Percentiles rank a stretch among this genome's conserved stretches.
These are phyloP conservation scores for Paraphoma chrysanthemicola DNA, from an alignment of 2,329 filamentous ascomycete species.

Conservation along the genomic window DNA sequence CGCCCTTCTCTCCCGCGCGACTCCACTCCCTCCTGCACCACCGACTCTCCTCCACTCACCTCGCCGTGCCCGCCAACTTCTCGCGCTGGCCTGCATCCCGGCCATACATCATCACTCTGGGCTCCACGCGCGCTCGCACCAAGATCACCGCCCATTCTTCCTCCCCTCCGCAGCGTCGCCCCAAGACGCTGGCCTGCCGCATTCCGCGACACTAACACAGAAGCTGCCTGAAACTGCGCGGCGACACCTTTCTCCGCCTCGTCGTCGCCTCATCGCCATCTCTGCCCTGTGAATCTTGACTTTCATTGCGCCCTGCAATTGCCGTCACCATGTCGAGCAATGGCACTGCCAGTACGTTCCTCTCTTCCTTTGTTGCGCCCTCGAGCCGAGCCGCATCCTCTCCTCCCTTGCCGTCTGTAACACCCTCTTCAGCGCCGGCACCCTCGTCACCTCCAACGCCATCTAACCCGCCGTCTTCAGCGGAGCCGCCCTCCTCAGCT, in stretches of 20 bases:
- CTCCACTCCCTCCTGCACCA: slow-evolving; percentile 30
- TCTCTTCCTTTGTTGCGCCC: slow-evolving; percentile 20
- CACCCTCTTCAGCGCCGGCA: slow-evolving; percentile 24
- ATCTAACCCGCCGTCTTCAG: slow-evolving; percentile 20
- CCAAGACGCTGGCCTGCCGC: slow-evolving; percentile 18
- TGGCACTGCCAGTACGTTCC: slow-evolving; percentile 44
- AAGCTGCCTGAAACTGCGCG: slow-evolving; percentile 13
- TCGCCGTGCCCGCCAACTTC: slow-evolving; percentile 8
- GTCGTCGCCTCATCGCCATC: slow-evolving; percentile 3
- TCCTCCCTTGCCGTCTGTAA: slow-evolving; percentile 24
- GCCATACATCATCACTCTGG: slow-evolving; percentile 27
- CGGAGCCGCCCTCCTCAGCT: slow-evolving; percentile 18
- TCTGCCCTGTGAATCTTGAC: slow-evolving; percentile 5
- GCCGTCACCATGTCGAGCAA: slow-evolving; percentile 36
- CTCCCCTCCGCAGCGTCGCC: neutral
- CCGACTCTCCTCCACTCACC: slow-evolving; percentile 23
- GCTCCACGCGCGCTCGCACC: slow-evolving; percentile 20
- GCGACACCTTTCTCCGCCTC: slow-evolving; percentile 5
- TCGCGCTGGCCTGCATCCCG: slow-evolving; percentile 10
- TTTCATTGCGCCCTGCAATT: slow-evolving; percentile 15
- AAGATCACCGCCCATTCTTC: slow-evolving; percentile 16
- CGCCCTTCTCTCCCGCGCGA: slow-evolving; percentile 14
- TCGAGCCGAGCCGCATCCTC: slow-evolving; percentile 17
- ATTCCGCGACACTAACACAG: slow-evolving; percentile 30
- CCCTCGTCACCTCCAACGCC: slow-evolving; percentile 16